Evolutionary conservation across 2,329 filamentous ascomycete species (phyloP).

Genomic region (Penicillium fuscoglaucum): DNA sequence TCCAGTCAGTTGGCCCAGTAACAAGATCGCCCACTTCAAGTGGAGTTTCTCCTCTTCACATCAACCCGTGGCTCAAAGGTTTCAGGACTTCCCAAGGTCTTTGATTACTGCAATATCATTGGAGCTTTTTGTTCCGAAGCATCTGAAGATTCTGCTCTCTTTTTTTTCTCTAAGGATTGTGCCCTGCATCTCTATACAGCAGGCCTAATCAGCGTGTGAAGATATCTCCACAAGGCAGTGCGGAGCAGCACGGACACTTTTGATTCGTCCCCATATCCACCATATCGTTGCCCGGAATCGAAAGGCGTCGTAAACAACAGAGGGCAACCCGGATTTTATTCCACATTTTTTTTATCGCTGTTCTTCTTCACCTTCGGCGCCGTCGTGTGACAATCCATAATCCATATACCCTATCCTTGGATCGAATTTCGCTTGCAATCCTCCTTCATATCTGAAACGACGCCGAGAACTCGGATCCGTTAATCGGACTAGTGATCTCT

Average conservation of each 20-base stretch:
- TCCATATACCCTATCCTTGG: background rate
- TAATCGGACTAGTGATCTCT: constrained; percentile 17
- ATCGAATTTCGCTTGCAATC: constrained; percentile 10
- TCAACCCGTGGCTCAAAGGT: constrained; percentile 10
- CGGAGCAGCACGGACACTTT: constrained; percentile 18
- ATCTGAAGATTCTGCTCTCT: background rate
- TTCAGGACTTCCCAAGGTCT: background rate
- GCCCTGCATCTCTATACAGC: background rate
- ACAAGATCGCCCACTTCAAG: background rate
- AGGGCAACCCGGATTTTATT: constrained; percentile 10
- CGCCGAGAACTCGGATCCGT: constrained; percentile 21
- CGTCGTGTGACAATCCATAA: constrained; percentile 14
- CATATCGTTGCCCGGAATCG: constrained; percentile 20
- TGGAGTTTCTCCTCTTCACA: background rate
- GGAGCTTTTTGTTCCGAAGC: background rate
- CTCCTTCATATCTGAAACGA: constrained; percentile 22
- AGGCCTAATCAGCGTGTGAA: constrained; percentile 4
- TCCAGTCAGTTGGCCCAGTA: constrained; percentile 12
- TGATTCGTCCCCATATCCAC: constrained; percentile 24
- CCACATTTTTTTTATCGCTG: constrained; percentile 4
- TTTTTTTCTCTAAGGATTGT: background rate
- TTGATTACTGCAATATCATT: constrained; percentile 5
- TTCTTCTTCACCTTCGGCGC: constrained; percentile 2
- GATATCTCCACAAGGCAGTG: constrained; percentile 12
- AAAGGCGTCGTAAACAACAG: constrained; percentile 27